Conservation (phyloP, 805 yeast genomes). For the Barnettozyma pratensis region DNA sequence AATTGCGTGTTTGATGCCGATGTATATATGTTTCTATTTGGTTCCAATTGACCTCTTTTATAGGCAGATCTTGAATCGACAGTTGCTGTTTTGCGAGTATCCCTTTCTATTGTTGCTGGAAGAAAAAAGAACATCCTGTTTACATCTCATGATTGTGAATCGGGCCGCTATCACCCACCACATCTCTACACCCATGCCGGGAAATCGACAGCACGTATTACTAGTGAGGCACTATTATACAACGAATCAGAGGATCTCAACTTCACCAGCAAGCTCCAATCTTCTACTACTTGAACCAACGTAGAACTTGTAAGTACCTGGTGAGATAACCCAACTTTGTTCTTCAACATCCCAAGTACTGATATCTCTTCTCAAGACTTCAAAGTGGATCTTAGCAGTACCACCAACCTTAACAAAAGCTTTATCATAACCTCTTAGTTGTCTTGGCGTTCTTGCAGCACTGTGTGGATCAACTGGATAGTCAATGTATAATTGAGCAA, state of each 20-base stretch:
- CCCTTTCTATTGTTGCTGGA: no score
- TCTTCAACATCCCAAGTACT: conserved; percentile 50
- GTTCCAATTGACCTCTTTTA: no score
- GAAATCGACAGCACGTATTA: not conserved
- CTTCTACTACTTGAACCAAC: conserved; percentile 46
- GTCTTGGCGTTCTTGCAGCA: conserved; percentile 44
- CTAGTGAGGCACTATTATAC: not conserved
- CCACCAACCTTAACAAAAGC: conserved; percentile 40
- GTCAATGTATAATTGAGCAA: conserved; percentile 49
- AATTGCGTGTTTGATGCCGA: no score
- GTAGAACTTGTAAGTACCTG: conserved; percentile 48
- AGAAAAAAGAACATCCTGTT: no score
- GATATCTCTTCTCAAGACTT: conserved; percentile 46
- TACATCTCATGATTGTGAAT: no score
- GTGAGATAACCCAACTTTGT: conserved; percentile 55
- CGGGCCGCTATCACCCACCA: no score
- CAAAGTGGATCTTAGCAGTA: conserved; percentile 34
- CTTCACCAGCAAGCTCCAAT: conserved; percentile 39
- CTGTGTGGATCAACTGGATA: conserved; percentile 32
- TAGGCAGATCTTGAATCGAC: no score
- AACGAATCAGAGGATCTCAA: conserved; percentile 18
- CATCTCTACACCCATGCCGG: no score
- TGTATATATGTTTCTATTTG: no score
- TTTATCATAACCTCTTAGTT: conserved; percentile 55
- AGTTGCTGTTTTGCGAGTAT: no score